These are phyloP conservation scores for Bruguiera hainesii DNA, from an alignment of 441 rosid genomes.

Conservation along the genomic window DNA sequence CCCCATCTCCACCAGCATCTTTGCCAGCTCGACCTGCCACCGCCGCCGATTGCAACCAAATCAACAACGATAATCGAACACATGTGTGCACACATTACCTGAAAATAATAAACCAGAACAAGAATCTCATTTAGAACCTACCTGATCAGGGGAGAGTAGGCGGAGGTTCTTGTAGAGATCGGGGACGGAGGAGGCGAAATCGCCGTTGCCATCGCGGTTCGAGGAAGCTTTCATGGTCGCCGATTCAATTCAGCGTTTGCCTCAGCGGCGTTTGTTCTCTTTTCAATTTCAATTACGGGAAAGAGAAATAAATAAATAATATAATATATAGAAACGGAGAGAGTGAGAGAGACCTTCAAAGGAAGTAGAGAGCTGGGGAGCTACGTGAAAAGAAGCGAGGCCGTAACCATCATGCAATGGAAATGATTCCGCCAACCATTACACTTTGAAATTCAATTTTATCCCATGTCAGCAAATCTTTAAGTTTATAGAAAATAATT, in stretches of 20 bases:
- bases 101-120: background rate
- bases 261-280: too few relatives aligned
- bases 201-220: conserved; percentile 33
- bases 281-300: too few relatives aligned
- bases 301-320: background rate
- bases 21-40: conserved; percentile 70
- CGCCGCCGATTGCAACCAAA: background rate
- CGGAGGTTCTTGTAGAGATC: conserved; percentile 55
- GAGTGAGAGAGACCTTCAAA: background rate
- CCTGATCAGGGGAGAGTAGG: conserved; percentile 63
- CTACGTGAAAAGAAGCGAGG: too few relatives aligned
- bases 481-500: too few relatives aligned
- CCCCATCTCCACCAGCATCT: conserved; percentile 61
- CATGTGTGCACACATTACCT: background rate
- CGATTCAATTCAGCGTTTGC: conserved; percentile 20
- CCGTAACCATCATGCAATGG: background rate
- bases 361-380: too few relatives aligned
- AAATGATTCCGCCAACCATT: background rate
- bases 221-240: conserved; percentile 38
- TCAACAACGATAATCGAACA: background rate
- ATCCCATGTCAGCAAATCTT: too few relatives aligned
- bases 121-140: conserved; percentile 5
- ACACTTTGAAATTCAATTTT: too few relatives aligned
- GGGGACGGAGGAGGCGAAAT: conserved; percentile 48
- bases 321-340: background rate